These are phyloP conservation scores for Xerocomus spinulosus DNA, from an alignment of 768 basidiomycete genomes.

Conservation along the genomic window DNA sequence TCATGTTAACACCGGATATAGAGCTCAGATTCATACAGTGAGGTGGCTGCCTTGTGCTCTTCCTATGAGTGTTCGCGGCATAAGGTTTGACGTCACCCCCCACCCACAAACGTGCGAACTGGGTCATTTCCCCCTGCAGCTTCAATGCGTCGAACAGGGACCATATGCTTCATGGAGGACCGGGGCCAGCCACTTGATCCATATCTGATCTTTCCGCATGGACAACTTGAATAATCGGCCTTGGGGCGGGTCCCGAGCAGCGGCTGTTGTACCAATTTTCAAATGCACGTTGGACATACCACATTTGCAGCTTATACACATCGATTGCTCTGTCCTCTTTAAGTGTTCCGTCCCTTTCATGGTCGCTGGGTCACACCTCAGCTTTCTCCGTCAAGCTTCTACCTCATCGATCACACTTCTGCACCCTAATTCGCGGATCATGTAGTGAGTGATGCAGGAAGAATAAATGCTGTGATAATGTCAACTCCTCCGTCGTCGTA, in stretches of 20 bases:
- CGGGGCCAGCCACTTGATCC: background rate
- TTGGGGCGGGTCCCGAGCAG: background rate
- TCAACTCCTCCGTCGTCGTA: background rate
- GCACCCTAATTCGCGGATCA: background rate
- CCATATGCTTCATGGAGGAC: no score
- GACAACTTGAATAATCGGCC: background rate
- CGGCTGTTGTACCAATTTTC: slow-evolving; percentile 2
- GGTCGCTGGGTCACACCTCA: background rate
- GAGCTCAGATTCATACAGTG: no score
- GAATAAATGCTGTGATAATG: background rate
- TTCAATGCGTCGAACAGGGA: no score
- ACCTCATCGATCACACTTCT: background rate
- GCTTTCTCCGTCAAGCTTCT: background rate
- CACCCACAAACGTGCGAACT: background rate
- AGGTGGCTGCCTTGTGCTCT: background rate
- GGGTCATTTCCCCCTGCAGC: background rate
- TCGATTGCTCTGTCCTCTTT: background rate
- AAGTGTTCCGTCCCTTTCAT: no score
- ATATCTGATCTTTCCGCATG: background rate
- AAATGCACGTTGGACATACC: background rate
- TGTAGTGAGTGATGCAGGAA: no score
- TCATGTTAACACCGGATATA: background rate
- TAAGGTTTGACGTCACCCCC: no score
- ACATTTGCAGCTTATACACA: background rate
- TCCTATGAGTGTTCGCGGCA: background rate